phyloP scores from a whole-genome alignment of 345 rosid species.

The Eucalyptus regnans region DNA sequence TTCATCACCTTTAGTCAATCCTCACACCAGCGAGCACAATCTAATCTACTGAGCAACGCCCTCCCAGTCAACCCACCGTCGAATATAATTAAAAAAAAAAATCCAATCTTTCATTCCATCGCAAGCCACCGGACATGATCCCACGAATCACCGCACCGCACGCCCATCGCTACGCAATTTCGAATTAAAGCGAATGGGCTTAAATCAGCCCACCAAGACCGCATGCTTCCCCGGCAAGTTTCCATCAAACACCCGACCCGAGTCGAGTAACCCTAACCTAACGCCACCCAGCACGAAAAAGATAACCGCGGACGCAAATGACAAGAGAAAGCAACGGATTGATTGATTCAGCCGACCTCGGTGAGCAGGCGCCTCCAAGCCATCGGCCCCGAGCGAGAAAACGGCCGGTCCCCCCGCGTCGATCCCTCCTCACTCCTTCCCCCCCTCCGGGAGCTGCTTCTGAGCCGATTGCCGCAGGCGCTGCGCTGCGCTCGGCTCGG shows the following conservation, averaged over 20 bases:
- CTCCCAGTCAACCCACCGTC: not conserved
- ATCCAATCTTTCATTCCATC: not conserved
- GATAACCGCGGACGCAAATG: not conserved
- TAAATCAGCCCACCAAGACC: not conserved
- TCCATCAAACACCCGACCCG: not conserved
- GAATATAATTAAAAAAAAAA: not conserved
- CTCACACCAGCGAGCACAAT: not conserved
- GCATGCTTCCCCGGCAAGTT: not conserved
- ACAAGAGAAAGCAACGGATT: not conserved
- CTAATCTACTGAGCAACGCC: not conserved
- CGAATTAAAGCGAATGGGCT: not conserved
- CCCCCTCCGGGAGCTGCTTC: not conserved
- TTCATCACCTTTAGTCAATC: not conserved
- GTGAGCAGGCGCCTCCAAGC: constrained; percentile 88
- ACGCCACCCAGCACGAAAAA: not conserved
- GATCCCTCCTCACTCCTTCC: not conserved
- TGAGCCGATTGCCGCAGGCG: not conserved
- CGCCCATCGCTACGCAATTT: not conserved
- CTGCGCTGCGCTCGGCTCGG: not conserved
- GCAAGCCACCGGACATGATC: not conserved
- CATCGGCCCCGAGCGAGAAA: constrained; percentile 25
- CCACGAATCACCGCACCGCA: not conserved
- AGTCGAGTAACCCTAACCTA: not conserved
- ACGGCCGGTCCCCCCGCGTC: not conserved
- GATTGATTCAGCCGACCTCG: constrained; percentile 24